Base-by-base conservation (phyloP, 495 filamentous ascomycete species). In the Hypoxylon lienhwacheense region DNA sequence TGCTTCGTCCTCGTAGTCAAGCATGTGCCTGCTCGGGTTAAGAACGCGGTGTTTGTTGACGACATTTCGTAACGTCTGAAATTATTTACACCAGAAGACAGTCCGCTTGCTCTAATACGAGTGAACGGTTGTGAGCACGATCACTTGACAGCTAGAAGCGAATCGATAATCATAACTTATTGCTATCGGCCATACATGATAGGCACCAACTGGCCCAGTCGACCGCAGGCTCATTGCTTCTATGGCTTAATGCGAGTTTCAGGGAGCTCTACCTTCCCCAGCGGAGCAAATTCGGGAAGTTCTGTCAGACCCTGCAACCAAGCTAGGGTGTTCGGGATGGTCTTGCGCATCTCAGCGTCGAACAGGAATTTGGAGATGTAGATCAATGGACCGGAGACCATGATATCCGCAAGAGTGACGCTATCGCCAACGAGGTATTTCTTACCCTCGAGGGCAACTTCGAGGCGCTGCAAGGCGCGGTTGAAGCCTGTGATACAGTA, bases 361-460 rank as follows among this genome's bases (percentile, higher is more conserved):
- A 83, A 63, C 5, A 74, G 34, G 51, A 73, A 64, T 21, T 68
- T 65, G 46, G 76, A 66, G 3, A 62, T 71, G 65, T 72, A 70
- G 11, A 60, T 46, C 44, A 84, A 41, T 0, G 65, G 19, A 7
- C 70, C 55, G 2, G 67, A 73, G 2, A 83, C 59, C 42, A 72
- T 76, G 28, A 82, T 64, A 67, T 85, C 81, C 19, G 80, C 82
- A 53, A 84, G 42, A 36, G 74, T 82, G 32, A 80, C 26, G 63
- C 75, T 63, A 28, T 78, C 78, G 0, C 68, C 71, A 32, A 70
- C 75, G 5, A 83, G 51, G 66, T 76, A 81, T 56, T 70, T 73
- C 48, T 67, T 69, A 16, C 72, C 64, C 51, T 69, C 0, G 0
- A 74, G 69, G n/a, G 64, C 60, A 0, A 67, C 55, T 50, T 84